Conservation (phyloP, 1,139 yeast genomes). For the Pneumocystis oryctolagi region DNA sequence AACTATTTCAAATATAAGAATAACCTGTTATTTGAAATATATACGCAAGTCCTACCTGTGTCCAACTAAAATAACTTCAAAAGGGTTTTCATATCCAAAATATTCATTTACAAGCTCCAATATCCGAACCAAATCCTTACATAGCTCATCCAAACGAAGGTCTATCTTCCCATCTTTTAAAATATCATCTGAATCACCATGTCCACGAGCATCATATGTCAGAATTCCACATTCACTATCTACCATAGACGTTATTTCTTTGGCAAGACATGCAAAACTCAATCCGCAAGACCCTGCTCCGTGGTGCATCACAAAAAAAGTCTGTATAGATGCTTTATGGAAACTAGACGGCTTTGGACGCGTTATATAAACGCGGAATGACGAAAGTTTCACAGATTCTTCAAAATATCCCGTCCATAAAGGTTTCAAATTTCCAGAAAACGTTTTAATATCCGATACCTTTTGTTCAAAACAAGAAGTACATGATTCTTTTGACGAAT, state of each 20-base stretch:
- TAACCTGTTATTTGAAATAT: neutral
- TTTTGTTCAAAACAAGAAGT: slow-evolving; percentile 10
- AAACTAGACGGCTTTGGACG: slow-evolving; percentile 31
- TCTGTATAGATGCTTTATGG: slow-evolving; percentile 22
- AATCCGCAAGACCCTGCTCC: slow-evolving; percentile 90
- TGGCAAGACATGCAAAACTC: slow-evolving; percentile 41
- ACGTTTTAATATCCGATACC: slow-evolving; percentile 3
- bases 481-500: neutral
- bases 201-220: slow-evolving; percentile 71
- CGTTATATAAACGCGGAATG: slow-evolving; percentile 45
- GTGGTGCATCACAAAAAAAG: slow-evolving; percentile 65
- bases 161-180: slow-evolving; percentile 24
- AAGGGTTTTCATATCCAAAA: slow-evolving; percentile 17
- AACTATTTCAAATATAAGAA: slow-evolving; percentile 12
- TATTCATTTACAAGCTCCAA: slow-evolving; percentile 27
- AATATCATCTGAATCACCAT: slow-evolving; percentile 38
- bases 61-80: slow-evolving; percentile 48
- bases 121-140: slow-evolving; percentile 41
- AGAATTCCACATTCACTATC: slow-evolving; percentile 40
- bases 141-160: slow-evolving; percentile 38
- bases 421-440: neutral
- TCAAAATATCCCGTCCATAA: slow-evolving; percentile 6
- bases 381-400: slow-evolving; percentile 17
- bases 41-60: slow-evolving; percentile 36
- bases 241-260: slow-evolving; percentile 15